These are phyloP conservation scores for Geopyxis carbonaria DNA, from an alignment of 495 filamentous ascomycete genomes.

Conservation along the genomic window DNA sequence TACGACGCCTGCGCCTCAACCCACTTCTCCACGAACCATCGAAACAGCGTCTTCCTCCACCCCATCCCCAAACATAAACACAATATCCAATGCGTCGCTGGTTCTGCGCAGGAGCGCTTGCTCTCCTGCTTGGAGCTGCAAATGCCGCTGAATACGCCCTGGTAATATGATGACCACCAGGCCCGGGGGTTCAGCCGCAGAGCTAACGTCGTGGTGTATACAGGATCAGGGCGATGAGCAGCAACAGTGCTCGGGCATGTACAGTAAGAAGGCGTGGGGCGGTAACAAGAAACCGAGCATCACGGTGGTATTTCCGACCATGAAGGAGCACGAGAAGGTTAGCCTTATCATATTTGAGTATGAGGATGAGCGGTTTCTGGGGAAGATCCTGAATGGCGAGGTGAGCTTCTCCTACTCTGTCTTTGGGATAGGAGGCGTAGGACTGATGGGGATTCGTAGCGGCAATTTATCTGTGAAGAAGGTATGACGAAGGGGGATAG, in stretches of 20 bases:
- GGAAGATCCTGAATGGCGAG: too few relatives aligned
- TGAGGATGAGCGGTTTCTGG: conserved; percentile 65
- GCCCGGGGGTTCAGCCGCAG: not conserved
- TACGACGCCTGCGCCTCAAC: not conserved
- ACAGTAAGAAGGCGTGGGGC: conserved; percentile 76
- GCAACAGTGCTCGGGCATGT: conserved; percentile 95
- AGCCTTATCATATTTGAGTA: conserved; percentile 91
- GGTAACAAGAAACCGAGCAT: conserved; percentile 81
- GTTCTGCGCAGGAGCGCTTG: conserved; percentile 11
- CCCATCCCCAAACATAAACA: too few relatives aligned
- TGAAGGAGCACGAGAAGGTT: conserved; percentile 48
- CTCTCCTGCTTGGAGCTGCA: conserved; percentile 3
- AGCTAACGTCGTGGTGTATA: not conserved
- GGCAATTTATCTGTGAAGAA: too few relatives aligned
- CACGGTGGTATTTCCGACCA: conserved; percentile 52
- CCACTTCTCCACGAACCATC: not conserved
- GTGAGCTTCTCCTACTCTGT: too few relatives aligned
- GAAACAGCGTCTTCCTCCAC: too few relatives aligned
- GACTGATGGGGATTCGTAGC: too few relatives aligned
- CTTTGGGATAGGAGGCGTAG: too few relatives aligned
- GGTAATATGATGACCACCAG: conserved; percentile 13
- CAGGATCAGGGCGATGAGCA: conserved; percentile 37
- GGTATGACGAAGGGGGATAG: conserved; percentile 12
- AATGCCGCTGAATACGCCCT: conserved; percentile 21
- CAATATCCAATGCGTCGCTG: conserved; percentile 15